Percentiles rank a stretch among this genome's conserved stretches.
These are phyloP conservation scores for Mucor indicus DNA, from an alignment of 371 early-diverging fungal genomes.

Conservation along the genomic window DNA sequence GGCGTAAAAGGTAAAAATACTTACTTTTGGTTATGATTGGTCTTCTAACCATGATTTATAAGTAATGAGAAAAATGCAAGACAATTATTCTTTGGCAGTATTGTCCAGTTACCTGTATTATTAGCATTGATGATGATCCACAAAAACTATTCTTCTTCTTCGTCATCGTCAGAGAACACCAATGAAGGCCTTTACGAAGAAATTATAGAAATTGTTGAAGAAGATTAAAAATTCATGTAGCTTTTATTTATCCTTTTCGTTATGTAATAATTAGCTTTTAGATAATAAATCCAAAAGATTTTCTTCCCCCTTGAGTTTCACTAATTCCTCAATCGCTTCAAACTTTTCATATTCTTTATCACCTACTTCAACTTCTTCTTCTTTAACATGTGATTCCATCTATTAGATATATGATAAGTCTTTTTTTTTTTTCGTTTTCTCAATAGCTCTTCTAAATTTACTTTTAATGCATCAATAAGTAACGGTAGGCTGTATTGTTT, in stretches of 20 bases:
- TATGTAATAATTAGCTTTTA: not conserved
- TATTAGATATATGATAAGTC: not conserved
- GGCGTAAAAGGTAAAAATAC: conserved; percentile 51
- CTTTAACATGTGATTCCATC: not conserved
- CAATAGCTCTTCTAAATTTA: not conserved
- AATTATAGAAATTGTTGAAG: conserved; percentile 18
- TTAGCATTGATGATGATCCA: conserved; percentile 87
- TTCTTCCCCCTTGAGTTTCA: conserved; percentile 5
- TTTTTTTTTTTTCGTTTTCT: no score
- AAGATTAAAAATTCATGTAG: not conserved
- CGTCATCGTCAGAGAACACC: no score
- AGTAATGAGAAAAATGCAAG: conserved; percentile 78
- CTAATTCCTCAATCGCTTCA: conserved; percentile 7
- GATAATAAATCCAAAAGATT: conserved; percentile 3
- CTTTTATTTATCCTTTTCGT: not conserved
- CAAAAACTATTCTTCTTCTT: no score
- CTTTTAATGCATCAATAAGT: conserved; percentile 15
- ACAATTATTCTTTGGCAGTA: conserved; percentile 87
- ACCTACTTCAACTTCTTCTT: not conserved
- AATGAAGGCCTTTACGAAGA: conserved; percentile 11
- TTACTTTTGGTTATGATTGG: not conserved
- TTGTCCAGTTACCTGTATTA: conserved; percentile 85
- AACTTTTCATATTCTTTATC: not conserved
- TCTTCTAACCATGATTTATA: not conserved
- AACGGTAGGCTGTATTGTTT: conserved; percentile 9